Base-by-base conservation (phyloP, 352 stramenopile species). In the Phytopythium oedochilum region DNA sequence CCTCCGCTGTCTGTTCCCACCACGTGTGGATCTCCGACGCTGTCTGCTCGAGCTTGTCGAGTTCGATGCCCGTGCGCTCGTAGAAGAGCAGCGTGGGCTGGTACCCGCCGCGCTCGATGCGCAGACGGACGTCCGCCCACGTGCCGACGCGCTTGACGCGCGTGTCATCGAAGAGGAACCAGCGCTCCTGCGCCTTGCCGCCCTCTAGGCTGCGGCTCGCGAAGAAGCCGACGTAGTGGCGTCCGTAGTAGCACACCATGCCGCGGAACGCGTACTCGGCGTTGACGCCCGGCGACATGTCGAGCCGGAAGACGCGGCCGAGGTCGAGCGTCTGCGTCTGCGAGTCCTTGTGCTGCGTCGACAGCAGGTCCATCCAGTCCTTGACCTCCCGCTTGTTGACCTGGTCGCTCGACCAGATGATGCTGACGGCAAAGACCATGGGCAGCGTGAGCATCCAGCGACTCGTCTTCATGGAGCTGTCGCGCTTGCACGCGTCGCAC, bases 201-300 rank as follows among this genome's bases (percentile, higher is more conserved):
- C 88, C 64, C 44, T 80, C 70, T 11, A 81, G 46, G 43, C 75
- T 83, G 17, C 70, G 78, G 66, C 81, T 92, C 29, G 79, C 72
- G 55, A 94, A 94, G 59, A 94, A 94, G 17, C 84, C 83, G 8
- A 94, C 84, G 57, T 94, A 94, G 59, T 94, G 84, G 6, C 77
- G 69, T 31, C 84, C 84, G 45, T 94, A 94, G 66, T 94, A 94
- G 45, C 83, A 94, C 46, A 94, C 83, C 54, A 94, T 82, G 52
- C 83, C 83, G 20, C 83, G 68, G 60, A 94, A 94, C 35, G 66
- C 55, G 55, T 91, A 94, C 44, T 78, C 55, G 3, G 71, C 78
- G 31, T 61, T 66, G 29, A 53, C 56, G 26, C 68, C 56, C 0
- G 53, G 26, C 20, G 53, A 61, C 18, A 63, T 66, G 47, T 87